Evolutionary conservation across 805 yeast genomes (phyloP).

Genomic region (Saccharomycopsis selenospora): DNA sequence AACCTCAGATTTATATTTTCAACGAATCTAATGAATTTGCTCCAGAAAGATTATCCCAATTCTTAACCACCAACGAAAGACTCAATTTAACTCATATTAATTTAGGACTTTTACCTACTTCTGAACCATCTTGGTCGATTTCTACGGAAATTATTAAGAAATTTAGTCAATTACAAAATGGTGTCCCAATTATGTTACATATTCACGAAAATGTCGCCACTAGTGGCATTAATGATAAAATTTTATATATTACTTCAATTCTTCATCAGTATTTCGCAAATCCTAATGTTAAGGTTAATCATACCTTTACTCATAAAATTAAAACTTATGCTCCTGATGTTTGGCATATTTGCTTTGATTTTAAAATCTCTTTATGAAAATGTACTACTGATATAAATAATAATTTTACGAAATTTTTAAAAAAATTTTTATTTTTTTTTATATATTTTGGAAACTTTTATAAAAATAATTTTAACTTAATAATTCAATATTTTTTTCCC

Average conservation of each 20-base stretch:
- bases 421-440: too few relatives aligned
- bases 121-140: conserved; percentile 52
- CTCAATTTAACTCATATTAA: conserved; percentile 52
- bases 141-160: conserved; percentile 29
- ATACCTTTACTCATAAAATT: conserved; percentile 36
- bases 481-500: too few relatives aligned
- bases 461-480: too few relatives aligned
- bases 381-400: too few relatives aligned
- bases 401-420: too few relatives aligned
- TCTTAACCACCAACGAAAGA: conserved; percentile 1
- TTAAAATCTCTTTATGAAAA: too few relatives aligned
- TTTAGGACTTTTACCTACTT: conserved; percentile 71
- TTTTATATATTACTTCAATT: conserved; percentile 3
- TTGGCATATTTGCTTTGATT: conserved; percentile 63
- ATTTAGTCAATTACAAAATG: too few relatives aligned
- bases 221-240: conserved; percentile 30
- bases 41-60: conserved; percentile 32
- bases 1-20: conserved; percentile 37
- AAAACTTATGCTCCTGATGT: conserved; percentile 86
- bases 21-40: conserved; percentile 57
- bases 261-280: background rate
- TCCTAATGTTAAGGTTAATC: background rate
- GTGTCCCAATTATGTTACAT: conserved; percentile 46
- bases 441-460: too few relatives aligned
- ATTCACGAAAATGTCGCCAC: conserved; percentile 69